Conservation (phyloP, 768 basidiomycete genomes). For the Trametes meyenii region DNA sequence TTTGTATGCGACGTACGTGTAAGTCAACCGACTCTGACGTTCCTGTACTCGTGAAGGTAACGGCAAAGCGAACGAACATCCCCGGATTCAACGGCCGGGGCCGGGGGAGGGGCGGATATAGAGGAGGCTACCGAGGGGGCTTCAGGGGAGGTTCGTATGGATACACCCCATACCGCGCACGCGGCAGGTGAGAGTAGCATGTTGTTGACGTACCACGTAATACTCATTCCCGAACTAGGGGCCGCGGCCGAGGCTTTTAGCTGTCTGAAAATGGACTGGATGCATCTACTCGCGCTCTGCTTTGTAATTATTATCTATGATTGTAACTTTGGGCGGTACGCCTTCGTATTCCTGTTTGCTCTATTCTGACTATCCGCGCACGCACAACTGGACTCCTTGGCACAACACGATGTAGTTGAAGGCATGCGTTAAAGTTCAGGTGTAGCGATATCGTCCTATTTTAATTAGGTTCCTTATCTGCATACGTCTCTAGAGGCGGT, state of each 20-base stretch:
- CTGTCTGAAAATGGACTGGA: slow-evolving; percentile 22
- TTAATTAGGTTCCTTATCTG: too few species aligned
- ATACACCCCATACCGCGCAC: slow-evolving; percentile 65
- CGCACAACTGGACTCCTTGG: too few species aligned
- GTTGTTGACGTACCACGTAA: slow-evolving; percentile 1
- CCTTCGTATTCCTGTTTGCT: slow-evolving; percentile 16
- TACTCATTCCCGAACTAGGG: slow-evolving; percentile 41
- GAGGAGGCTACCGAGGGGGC: slow-evolving; percentile 57
- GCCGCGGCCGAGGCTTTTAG: slow-evolving; percentile 76
- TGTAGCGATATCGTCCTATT: not conserved
- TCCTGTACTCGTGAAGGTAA: slow-evolving; percentile 61
- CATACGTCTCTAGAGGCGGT: too few species aligned
- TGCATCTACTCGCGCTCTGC: slow-evolving; percentile 10
- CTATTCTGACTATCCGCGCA: not conserved
- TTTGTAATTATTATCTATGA: slow-evolving; percentile 26
- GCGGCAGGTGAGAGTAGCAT: slow-evolving; percentile 66
- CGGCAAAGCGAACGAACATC: slow-evolving; percentile 92
- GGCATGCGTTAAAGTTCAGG: not conserved
- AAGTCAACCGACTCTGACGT: not conserved
- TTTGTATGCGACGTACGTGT: slow-evolving; percentile 38
- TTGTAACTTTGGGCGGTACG: slow-evolving; percentile 24
- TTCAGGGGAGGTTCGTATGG: slow-evolving; percentile 59
- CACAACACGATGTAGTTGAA: too few species aligned
- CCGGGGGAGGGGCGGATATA: slow-evolving; percentile 58
- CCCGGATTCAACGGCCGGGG: slow-evolving; percentile 85